Evolutionary conservation across 441 rosid species (phyloP).

Genomic region (Daphne laureola): DNA sequence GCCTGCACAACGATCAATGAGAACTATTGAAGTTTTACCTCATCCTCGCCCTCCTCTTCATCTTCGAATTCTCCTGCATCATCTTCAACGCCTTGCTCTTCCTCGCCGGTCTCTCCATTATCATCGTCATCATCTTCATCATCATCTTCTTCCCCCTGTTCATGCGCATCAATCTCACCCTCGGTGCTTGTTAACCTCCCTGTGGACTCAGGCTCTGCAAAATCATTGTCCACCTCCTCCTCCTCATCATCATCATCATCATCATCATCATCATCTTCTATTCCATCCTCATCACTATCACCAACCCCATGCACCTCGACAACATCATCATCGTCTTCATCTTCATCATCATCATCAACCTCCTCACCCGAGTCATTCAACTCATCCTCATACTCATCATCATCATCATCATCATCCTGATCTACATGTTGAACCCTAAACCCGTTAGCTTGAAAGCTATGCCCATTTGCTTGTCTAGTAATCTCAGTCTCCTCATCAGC

Average conservation of each 20-base stretch:
- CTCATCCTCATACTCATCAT: conserved; percentile 30
- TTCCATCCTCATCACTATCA: conserved; percentile 43
- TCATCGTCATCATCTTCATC: conserved; percentile 50
- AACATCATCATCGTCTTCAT: conserved; percentile 41
- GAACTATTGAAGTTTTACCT: conserved; percentile 34
- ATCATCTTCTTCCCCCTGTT: conserved; percentile 57
- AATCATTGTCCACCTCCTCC: conserved; percentile 53
- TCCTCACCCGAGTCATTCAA: conserved; percentile 38
- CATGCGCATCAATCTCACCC: conserved; percentile 77
- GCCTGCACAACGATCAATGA: no score
- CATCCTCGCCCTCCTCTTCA: conserved; percentile 60
- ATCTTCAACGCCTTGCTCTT: conserved; percentile 47
- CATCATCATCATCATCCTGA: conserved; percentile 28
- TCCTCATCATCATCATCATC: conserved; percentile 43
- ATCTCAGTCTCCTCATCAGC: conserved; percentile 61
- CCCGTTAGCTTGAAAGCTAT: conserved; percentile 34
- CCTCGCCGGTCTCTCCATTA: conserved; percentile 67
- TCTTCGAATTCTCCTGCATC: conserved; percentile 45
- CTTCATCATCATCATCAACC: conserved; percentile 44
- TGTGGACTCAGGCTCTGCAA: conserved; percentile 32
- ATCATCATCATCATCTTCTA: conserved; percentile 37
- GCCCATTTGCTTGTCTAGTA: conserved; percentile 25
- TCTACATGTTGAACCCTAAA: conserved; percentile 28
- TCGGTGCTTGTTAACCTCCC: conserved; percentile 37
- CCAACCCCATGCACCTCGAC: conserved; percentile 47